Conservation (phyloP, 1,139 yeast genomes). For the Candida sp. region DNA sequence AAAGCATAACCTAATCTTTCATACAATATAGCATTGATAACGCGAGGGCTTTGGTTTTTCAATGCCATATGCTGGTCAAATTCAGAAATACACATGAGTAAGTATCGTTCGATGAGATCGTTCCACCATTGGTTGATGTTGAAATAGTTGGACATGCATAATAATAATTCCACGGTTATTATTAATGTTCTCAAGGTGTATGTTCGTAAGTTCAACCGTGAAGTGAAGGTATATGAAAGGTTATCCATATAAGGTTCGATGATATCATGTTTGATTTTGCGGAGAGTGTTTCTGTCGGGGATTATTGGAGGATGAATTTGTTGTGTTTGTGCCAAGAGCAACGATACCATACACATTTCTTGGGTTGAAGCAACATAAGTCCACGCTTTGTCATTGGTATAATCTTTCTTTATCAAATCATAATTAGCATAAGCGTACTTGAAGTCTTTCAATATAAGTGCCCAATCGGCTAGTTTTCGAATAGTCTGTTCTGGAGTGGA, state of each 20-base stretch:
- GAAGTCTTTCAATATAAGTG: slow-evolving; percentile 84
- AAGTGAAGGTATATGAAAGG: slow-evolving; percentile 46
- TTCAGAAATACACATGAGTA: slow-evolving; percentile 39
- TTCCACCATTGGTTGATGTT: slow-evolving; percentile 47
- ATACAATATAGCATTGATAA: slow-evolving; percentile 39
- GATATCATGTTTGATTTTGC: slow-evolving; percentile 58
- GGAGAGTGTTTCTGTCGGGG: slow-evolving; percentile 50
- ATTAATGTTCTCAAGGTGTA: slow-evolving; percentile 50
- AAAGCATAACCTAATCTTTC: slow-evolving; percentile 39
- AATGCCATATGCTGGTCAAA: slow-evolving; percentile 34
- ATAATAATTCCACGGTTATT: slow-evolving; percentile 48
- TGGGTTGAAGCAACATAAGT: slow-evolving; percentile 78
- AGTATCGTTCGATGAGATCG: slow-evolving; percentile 43
- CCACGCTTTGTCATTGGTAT: slow-evolving; percentile 79
- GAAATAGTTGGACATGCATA: slow-evolving; percentile 42
- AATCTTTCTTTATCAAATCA: slow-evolving; percentile 79
- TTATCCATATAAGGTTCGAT: slow-evolving; percentile 69
- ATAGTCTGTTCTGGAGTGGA: slow-evolving; percentile 71
- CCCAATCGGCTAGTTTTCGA: slow-evolving; percentile 88
- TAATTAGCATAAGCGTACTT: slow-evolving; percentile 82
- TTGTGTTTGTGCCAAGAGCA: slow-evolving; percentile 64
- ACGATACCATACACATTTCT: slow-evolving; percentile 80
- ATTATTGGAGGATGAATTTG: slow-evolving; percentile 14
- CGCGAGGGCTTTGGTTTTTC: slow-evolving; percentile 30
- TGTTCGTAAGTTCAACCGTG: slow-evolving; percentile 61